A percentile compares a stretch with the other conserved stretches of the same genome.
Evolutionary conservation across 2,329 filamentous ascomycete species (phyloP).

Genomic region (Alternaria conjuncta): DNA sequence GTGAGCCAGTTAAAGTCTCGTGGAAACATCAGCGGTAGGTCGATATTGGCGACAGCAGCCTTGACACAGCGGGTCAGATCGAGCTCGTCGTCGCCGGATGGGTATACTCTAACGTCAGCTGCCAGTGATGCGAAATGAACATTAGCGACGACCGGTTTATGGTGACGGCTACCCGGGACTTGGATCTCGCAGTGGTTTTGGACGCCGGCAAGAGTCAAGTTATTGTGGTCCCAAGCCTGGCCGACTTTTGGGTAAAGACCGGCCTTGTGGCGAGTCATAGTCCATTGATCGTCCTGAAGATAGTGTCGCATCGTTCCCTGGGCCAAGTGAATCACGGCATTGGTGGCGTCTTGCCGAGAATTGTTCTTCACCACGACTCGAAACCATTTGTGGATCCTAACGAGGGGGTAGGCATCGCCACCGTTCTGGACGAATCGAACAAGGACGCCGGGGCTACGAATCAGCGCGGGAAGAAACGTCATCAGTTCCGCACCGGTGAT

Average conservation of each 20-base stretch:
- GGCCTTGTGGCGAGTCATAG: background rate
- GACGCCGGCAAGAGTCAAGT: background rate
- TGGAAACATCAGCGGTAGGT: background rate
- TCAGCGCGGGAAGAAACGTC: background rate
- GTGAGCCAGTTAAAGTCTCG: background rate
- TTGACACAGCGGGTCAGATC: slow-evolving; percentile 12
- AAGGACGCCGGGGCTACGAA: background rate
- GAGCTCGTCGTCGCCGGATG: slow-evolving; percentile 8
- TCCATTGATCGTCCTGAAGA: background rate
- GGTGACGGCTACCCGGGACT: background rate
- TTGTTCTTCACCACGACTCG: background rate
- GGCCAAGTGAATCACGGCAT: background rate
- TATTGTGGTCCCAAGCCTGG: background rate
- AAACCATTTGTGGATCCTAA: background rate
- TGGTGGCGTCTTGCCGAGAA: background rate
- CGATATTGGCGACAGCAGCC: slow-evolving; percentile 3
- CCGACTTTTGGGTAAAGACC: background rate
- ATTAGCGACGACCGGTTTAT: background rate
- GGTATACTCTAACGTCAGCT: background rate
- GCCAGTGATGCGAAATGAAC: slow-evolving; percentile 8
- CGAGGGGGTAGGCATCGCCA: background rate
- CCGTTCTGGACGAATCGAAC: background rate
- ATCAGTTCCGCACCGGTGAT: slow-evolving; percentile 14
- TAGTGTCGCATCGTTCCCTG: background rate
- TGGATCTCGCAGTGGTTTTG: slow-evolving; percentile 3